Evolutionary conservation across 2,329 filamentous ascomycete genomes (phyloP).

Genomic region (Gnomoniopsis smithogilvyi): DNA sequence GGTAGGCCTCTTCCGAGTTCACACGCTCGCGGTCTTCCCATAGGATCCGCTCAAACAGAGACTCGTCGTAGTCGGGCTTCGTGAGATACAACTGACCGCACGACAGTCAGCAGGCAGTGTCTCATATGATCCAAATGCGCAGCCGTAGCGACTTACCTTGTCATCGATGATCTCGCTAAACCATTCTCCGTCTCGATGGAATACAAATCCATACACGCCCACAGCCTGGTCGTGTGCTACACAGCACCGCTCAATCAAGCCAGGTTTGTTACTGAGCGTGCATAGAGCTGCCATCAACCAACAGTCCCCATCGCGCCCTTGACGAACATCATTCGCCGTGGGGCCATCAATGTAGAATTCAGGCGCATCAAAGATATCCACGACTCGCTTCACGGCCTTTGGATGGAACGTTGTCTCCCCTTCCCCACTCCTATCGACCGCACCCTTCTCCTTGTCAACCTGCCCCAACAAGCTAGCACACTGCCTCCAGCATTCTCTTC

Average conservation of each 20-base stretch:
- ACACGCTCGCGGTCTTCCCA: conserved; percentile 45
- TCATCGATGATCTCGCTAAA: conserved; percentile 57
- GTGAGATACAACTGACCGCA: conserved; percentile 44
- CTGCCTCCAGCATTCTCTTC: conserved; percentile 5
- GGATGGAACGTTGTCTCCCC: conserved; percentile 34
- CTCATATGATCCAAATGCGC: neutral
- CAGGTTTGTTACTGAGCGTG: conserved; percentile 70
- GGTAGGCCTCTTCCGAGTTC: conserved; percentile 57
- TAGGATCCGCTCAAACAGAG: conserved; percentile 43
- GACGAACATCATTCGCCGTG: conserved; percentile 72
- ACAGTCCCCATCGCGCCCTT: conserved; percentile 77
- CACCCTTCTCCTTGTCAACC: conserved; percentile 7
- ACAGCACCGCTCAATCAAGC: conserved; percentile 69
- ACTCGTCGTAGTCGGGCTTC: conserved; percentile 60
- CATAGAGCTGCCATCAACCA: conserved; percentile 82
- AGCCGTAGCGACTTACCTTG: conserved; percentile 32
- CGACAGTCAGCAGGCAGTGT: neutral
- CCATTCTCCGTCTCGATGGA: conserved; percentile 77
- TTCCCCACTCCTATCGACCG: conserved; percentile 3
- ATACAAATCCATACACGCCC: conserved; percentile 83
- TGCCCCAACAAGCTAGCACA: conserved; percentile 1
- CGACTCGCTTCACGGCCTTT: conserved; percentile 63
- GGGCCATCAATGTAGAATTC: conserved; percentile 76
- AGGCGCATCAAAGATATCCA: conserved; percentile 73
- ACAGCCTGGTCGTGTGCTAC: conserved; percentile 69